These are phyloP conservation scores for Avena insularis DNA, from an alignment of 176 grass and related monocot genomes.

Conservation along the genomic window DNA sequence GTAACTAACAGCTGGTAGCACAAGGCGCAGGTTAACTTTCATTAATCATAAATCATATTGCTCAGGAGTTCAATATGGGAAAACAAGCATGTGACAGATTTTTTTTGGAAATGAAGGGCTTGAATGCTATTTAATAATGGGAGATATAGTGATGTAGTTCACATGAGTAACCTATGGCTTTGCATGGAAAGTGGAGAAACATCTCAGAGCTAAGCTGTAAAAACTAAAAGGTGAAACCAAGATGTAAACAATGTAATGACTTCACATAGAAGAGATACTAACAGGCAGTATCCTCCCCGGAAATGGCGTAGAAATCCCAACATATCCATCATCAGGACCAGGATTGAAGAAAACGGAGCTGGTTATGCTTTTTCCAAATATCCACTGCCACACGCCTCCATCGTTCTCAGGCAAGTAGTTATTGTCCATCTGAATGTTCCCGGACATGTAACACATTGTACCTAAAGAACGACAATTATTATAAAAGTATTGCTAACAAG, in stretches of 20 bases:
- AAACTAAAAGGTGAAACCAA: neutral
- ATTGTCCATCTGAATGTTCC: constrained; percentile 83
- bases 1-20: constrained; percentile 18
- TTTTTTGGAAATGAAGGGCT: neutral
- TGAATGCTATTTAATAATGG: neutral
- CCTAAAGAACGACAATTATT: constrained; percentile 44
- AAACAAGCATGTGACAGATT: neutral
- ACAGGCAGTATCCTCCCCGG: constrained; percentile 87
- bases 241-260: constrained; percentile 5
- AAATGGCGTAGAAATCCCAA: constrained; percentile 84
- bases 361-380: constrained; percentile 87
- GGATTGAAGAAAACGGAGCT: constrained; percentile 80
- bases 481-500: constrained; percentile 5
- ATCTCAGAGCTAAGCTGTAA: neutral
- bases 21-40: neutral
- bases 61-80: neutral
- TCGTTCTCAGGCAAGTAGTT: constrained; percentile 89
- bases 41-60: neutral
- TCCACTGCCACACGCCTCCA: constrained; percentile 87
- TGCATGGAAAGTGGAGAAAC: constrained; percentile 8
- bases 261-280: constrained; percentile 40
- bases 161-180: constrained; percentile 23
- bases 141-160: neutral
- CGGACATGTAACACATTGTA: constrained; percentile 90
- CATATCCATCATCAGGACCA: constrained; percentile 82